Evolutionary conservation across 1,139 yeast species (phyloP), one percentile per base, ranked within the genome.

Genomic region (Geotrichum phurueaensis): DNA sequence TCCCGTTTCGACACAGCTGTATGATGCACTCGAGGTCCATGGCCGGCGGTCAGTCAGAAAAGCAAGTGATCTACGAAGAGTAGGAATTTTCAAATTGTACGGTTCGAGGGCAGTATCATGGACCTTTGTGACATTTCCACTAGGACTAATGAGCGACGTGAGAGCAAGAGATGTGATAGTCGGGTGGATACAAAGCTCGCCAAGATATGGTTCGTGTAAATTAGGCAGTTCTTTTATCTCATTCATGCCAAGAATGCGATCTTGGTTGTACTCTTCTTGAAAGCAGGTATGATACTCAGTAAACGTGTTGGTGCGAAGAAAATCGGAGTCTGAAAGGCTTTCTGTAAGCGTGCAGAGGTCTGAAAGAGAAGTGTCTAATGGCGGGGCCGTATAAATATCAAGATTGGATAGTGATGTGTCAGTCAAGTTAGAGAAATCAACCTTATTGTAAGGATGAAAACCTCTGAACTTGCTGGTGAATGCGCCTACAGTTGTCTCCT

Each of bases 281-380:
- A 59, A 47, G 25, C 25, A 45, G 5, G 51, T 27, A 9, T 31
- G 43, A 33, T 51, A 48, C 15, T 23, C 43, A 9, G 61, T 59
- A 12, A 29, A 22, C 18, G 22, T 47, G n/a, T 52, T 51, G 6
- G 58, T n/a, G 13, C 47, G 23, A 18, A 54, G 22, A 22, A 51
- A 45, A 36, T 59, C 61, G 15, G 61, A 58, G 22, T 59, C 61
- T 2, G 58, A 50, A 9, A 54, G n/a, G 15, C 27, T 22, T 4
- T 59, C 53, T 12, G 61, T 23, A 6, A 51, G 33, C 10, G 31
- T 20, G 31, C 56, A 51, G 20, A 51, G 43, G n/a, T 55, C 56
- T 15, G 49, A 23, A 7, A 59, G 29, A 6, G 51, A 27, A 22
- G 31, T 10, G 25, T 25, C 18, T 2, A 43, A 18, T 18, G 55